Conservation (phyloP, 1,139 yeast species). For the Williopsis jadinii region DNA sequence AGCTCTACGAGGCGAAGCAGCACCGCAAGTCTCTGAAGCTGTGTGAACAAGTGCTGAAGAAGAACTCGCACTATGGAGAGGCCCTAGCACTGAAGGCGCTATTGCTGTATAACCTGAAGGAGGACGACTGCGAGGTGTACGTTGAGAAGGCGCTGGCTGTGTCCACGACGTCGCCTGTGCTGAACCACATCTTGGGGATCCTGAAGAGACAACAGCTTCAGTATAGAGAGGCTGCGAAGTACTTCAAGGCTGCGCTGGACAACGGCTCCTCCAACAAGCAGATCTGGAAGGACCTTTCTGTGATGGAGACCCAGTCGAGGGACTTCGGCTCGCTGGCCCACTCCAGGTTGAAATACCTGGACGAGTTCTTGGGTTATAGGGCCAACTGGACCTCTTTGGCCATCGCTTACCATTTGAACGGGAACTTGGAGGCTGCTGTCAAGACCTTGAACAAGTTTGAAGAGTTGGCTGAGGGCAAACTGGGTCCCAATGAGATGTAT, state of each 20-base stretch:
- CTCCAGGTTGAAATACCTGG: slow-evolving; percentile 65
- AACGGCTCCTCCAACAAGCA: slow-evolving; percentile 76
- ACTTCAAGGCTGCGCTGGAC: slow-evolving; percentile 71
- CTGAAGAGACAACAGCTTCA: slow-evolving; percentile 66
- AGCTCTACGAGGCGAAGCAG: slow-evolving; percentile 76
- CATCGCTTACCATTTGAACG: slow-evolving; percentile 72
- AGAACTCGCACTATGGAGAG: slow-evolving; percentile 70
- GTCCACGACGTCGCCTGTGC: slow-evolving; percentile 53
- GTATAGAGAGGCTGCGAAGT: slow-evolving; percentile 72
- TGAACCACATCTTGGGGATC: slow-evolving; percentile 82
- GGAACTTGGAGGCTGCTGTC: slow-evolving; percentile 62
- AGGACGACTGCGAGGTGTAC: slow-evolving; percentile 56
- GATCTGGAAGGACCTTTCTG: slow-evolving; percentile 74
- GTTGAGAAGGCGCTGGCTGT: slow-evolving; percentile 55
- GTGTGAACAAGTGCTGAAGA: slow-evolving; percentile 71
- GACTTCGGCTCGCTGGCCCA: slow-evolving; percentile 58
- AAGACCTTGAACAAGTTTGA: slow-evolving; percentile 71
- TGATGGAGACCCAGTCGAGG: slow-evolving; percentile 73
- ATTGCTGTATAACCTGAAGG: slow-evolving; percentile 42
- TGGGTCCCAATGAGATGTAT: slow-evolving; percentile 56
- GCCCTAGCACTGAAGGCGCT: slow-evolving; percentile 84
- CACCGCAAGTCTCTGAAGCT: slow-evolving; percentile 79
- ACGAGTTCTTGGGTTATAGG: slow-evolving; percentile 74
- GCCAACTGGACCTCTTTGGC: slow-evolving; percentile 93
- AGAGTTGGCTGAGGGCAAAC: slow-evolving; percentile 58